Conservation (phyloP, 148 eudicot species). For the Gaultheria prostrata region DNA sequence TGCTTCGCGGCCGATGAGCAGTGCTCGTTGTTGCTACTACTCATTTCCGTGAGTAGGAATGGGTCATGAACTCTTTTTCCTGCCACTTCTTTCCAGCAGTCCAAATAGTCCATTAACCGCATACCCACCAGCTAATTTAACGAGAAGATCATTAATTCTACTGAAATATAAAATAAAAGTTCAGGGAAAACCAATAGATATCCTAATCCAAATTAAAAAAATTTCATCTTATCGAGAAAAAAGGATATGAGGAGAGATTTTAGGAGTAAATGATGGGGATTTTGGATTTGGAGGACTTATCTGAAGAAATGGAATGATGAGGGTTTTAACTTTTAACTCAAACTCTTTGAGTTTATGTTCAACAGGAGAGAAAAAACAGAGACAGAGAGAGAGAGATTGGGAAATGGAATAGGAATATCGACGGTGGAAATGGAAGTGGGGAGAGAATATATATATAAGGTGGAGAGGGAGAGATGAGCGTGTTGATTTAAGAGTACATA, state of each 20-base stretch:
- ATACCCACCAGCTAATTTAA: neutral
- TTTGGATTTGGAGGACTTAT: neutral
- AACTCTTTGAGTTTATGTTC: neutral
- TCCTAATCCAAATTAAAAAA: neutral
- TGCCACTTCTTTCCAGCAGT: slow-evolving; percentile 35
- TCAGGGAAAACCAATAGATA: neutral
- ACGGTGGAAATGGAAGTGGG: slow-evolving; percentile 6
- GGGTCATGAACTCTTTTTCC: slow-evolving; percentile 49
- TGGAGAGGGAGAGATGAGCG: neutral
- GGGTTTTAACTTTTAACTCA: neutral
- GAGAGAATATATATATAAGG: slow-evolving; percentile 12
- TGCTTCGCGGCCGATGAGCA: slow-evolving; percentile 3
- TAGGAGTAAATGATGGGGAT: neutral
- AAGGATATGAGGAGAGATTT: slow-evolving; percentile 6
- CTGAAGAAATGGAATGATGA: neutral
- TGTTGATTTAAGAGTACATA: neutral
- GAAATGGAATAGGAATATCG: neutral
- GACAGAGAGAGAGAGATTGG: neutral
- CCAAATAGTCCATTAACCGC: slow-evolving; percentile 27
- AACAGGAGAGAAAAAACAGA: neutral
- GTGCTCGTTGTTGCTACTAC: neutral
- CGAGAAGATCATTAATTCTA: neutral
- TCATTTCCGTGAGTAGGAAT: slow-evolving; percentile 5
- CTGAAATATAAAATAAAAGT: neutral
- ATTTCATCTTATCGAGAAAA: neutral